A percentile compares a stretch with the other conserved stretches of the same genome.
phyloP scores from a whole-genome alignment of 1,284 basidiomycete genomes.

The Melampsora americana region DNA sequence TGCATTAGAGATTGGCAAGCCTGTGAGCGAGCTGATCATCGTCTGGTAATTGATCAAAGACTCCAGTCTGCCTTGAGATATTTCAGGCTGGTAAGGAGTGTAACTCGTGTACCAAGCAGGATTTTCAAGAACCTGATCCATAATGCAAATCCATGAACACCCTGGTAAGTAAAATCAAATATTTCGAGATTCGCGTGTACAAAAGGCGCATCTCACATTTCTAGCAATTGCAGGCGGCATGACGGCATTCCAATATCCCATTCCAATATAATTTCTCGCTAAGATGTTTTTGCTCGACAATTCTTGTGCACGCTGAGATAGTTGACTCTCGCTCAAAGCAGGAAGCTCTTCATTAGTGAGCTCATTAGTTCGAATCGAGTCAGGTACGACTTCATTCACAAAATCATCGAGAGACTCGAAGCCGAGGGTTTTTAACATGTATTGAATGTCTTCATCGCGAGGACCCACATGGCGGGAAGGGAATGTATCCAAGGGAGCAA shows the following conservation, averaged over 20 bases:
- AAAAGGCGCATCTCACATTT: slow-evolving; percentile 61
- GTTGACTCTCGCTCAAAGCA: slow-evolving; percentile 79
- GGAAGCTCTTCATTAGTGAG: slow-evolving; percentile 67
- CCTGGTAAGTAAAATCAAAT: neutral
- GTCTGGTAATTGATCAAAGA: slow-evolving; percentile 96
- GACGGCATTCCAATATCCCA: slow-evolving; percentile 94
- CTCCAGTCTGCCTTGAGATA: slow-evolving; percentile 90
- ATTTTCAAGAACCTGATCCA: slow-evolving; percentile 78
- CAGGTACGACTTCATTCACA: slow-evolving; percentile 72
- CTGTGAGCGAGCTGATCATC: slow-evolving; percentile 89
- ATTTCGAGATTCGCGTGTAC: slow-evolving; percentile 17
- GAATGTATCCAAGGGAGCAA: slow-evolving; percentile 81
- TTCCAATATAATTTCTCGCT: slow-evolving; percentile 90
- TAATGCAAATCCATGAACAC: neutral
- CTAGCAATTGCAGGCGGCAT: slow-evolving; percentile 88
- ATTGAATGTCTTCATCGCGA: slow-evolving; percentile 67
- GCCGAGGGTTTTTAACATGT: slow-evolving; percentile 76
- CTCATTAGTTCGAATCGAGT: slow-evolving; percentile 68
- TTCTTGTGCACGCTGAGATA: slow-evolving; percentile 70
- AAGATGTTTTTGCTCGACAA: slow-evolving; percentile 74
- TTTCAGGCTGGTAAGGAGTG: slow-evolving; percentile 85
- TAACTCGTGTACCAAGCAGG: slow-evolving; percentile 98
- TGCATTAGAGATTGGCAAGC: slow-evolving; percentile 91
- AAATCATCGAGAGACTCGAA: slow-evolving; percentile 83
- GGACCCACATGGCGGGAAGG: slow-evolving; percentile 84